These are phyloP conservation scores for Schizosaccharomyces cryophilus DNA, from an alignment of 805 yeast species.

Conservation along the genomic window DNA sequence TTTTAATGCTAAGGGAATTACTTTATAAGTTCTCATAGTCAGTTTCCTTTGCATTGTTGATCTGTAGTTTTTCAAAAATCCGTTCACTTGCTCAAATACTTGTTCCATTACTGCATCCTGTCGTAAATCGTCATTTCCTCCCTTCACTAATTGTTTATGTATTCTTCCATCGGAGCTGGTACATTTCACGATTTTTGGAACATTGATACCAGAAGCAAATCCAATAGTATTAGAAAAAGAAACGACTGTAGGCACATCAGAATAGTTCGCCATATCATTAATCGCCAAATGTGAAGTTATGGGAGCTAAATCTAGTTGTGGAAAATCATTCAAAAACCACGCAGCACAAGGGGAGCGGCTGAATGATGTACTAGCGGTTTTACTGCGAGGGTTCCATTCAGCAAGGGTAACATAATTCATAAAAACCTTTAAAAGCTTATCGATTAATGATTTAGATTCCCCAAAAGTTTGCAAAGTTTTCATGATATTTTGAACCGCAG, in stretches of 20 bases:
- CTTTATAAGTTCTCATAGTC: slow-evolving; percentile 60
- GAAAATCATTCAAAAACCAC: slow-evolving; percentile 3
- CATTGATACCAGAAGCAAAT: slow-evolving; percentile 70
- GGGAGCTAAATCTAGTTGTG: slow-evolving; percentile 1
- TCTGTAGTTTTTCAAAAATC: slow-evolving; percentile 29
- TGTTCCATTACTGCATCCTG: slow-evolving; percentile 97
- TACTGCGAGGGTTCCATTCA: neutral
- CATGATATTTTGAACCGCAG: neutral
- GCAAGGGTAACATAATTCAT: neutral
- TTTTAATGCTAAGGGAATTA: slow-evolving; percentile 66
- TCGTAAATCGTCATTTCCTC: slow-evolving; percentile 72
- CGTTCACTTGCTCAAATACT: slow-evolving; percentile 69
- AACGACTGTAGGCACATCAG: slow-evolving; percentile 22
- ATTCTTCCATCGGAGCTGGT: slow-evolving; percentile 30
- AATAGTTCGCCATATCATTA: slow-evolving; percentile 19
- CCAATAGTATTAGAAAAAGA: slow-evolving; percentile 22
- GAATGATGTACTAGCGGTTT: slow-evolving; percentile 1
- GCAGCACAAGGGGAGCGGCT: neutral
- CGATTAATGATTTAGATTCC: slow-evolving; percentile 1
- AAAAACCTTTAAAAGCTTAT: slow-evolving; percentile 5
- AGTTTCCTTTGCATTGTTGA: slow-evolving; percentile 33
- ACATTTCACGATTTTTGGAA: slow-evolving; percentile 55
- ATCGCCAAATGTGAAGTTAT: slow-evolving; percentile 1
- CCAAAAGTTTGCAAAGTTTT: neutral
- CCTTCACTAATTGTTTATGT: slow-evolving; percentile 46